Evolutionary conservation across 2,329 filamentous ascomycete species (phyloP).

Genomic region (Colletotrichum somersetense): DNA sequence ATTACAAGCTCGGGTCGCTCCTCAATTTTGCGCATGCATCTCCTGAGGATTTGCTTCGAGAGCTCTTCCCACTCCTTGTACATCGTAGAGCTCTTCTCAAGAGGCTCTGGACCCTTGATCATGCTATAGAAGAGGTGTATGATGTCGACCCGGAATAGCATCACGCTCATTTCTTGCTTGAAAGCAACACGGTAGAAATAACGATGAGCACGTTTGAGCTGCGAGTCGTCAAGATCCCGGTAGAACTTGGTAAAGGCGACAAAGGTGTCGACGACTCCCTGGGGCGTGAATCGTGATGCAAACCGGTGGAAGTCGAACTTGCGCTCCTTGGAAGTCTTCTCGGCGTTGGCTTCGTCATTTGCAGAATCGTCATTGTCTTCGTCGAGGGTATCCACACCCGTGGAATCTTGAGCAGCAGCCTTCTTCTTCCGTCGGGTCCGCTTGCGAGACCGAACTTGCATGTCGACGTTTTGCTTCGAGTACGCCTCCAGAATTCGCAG

Average conservation of each 20-base stretch:
- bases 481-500: conserved; percentile 92
- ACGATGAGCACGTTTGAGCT: conserved; percentile 91
- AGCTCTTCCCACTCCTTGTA: conserved; percentile 95
- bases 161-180: conserved; percentile 90
- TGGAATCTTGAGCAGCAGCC: conserved; percentile 63
- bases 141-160: conserved; percentile 92
- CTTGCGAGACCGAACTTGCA: conserved; percentile 89
- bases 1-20: conserved; percentile 87
- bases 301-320: conserved; percentile 96
- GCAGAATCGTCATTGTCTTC: conserved; percentile 76
- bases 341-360: conserved; percentile 78
- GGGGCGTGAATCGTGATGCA: conserved; percentile 81
- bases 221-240: conserved; percentile 79
- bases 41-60: conserved; percentile 84
- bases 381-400: conserved; percentile 59
- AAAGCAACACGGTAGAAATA: conserved; percentile 96
- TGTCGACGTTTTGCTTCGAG: conserved; percentile 92
- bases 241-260: conserved; percentile 84
- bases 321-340: conserved; percentile 81
- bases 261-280: conserved; percentile 91
- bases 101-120: conserved; percentile 86
- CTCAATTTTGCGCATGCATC: conserved; percentile 85
- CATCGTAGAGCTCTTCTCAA: conserved; percentile 74
- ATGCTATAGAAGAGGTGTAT: conserved; percentile 89
- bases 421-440: conserved; percentile 80